phyloP scores from a whole-genome alignment of 148 eudicot species.

The Vaccinium vitisidaea region DNA sequence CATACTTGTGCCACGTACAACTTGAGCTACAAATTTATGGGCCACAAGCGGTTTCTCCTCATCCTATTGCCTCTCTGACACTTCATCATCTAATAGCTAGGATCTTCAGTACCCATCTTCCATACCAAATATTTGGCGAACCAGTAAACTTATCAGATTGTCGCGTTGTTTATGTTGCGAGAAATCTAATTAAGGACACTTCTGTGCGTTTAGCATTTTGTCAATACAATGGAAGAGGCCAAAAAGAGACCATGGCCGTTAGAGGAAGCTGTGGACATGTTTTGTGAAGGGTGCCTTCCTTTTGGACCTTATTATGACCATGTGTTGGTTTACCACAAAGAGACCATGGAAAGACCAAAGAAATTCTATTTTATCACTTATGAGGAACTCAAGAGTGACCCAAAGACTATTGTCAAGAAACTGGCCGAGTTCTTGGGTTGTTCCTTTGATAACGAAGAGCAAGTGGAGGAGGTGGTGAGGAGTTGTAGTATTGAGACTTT shows the following conservation, averaged over 20 bases:
- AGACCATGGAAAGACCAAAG: background rate
- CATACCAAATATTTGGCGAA: constrained; percentile 18
- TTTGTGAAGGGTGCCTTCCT: background rate
- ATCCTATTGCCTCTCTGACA: no score
- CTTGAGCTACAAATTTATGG: no score
- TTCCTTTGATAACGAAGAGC: background rate
- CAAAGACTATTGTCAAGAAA: background rate
- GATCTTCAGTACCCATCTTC: constrained; percentile 28
- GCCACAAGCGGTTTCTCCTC: no score
- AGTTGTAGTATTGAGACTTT: background rate
- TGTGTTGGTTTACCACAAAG: background rate
- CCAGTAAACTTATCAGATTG: background rate
- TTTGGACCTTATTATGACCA: background rate
- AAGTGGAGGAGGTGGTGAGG: background rate
- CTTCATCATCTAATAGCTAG: constrained; percentile 15
- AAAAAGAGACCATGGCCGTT: background rate
- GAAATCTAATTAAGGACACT: background rate
- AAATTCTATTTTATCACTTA: background rate
- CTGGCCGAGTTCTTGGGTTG: background rate
- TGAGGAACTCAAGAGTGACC: background rate
- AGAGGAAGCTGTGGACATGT: background rate
- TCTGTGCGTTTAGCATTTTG: background rate
- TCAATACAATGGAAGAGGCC: background rate
- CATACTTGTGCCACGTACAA: no score
- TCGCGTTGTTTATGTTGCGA: no score